A percentile compares a stretch with the other conserved stretches of the same genome.
These are phyloP conservation scores for Pyrus hybrid DNA, from an alignment of 331 rosid genomes.

Conservation along the genomic window DNA sequence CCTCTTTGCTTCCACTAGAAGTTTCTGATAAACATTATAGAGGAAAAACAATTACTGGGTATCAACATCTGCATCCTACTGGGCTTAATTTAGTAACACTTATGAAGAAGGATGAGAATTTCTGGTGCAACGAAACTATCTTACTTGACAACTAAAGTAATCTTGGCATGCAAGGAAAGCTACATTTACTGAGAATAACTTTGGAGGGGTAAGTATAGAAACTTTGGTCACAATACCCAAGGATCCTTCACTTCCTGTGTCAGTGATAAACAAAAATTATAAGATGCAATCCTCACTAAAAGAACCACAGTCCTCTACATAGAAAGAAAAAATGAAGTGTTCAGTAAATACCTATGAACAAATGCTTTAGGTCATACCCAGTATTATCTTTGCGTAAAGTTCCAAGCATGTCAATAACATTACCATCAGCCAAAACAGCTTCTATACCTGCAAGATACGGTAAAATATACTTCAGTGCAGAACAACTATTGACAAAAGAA, in stretches of 20 bases:
- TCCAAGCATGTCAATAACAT: conserved; percentile 85
- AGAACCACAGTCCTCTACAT: conserved; percentile 5
- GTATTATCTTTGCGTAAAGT: conserved; percentile 93
- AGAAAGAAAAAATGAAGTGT: background rate
- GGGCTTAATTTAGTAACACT: background rate
- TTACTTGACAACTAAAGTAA: conserved; percentile 78
- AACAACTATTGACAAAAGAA: background rate
- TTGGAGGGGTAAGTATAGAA: conserved; percentile 88
- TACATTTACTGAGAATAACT: conserved; percentile 64
- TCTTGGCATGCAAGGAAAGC: conserved; percentile 89
- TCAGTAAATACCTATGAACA: conserved; percentile 65
- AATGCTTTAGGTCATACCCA: conserved; percentile 89
- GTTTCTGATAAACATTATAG: conserved; percentile 46
- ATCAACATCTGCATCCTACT: background rate
- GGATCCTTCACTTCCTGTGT: conserved; percentile 97
- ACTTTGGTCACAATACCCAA: conserved; percentile 92
- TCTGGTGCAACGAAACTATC: conserved; percentile 14
- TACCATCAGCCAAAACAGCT: conserved; percentile 89
- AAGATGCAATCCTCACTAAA: background rate
- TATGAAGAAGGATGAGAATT: conserved; percentile 2
- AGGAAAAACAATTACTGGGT: background rate
- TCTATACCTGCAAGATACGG: conserved; percentile 59
- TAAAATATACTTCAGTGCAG: conserved; percentile 19
- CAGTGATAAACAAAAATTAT: conserved; percentile 13
- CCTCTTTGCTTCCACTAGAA: conserved; percentile 79